A percentile compares a stretch with the other conserved stretches of the same genome.
phyloP scores from a whole-genome alignment of 148 eudicot genomes.

The Salicornia ramosissima region DNA sequence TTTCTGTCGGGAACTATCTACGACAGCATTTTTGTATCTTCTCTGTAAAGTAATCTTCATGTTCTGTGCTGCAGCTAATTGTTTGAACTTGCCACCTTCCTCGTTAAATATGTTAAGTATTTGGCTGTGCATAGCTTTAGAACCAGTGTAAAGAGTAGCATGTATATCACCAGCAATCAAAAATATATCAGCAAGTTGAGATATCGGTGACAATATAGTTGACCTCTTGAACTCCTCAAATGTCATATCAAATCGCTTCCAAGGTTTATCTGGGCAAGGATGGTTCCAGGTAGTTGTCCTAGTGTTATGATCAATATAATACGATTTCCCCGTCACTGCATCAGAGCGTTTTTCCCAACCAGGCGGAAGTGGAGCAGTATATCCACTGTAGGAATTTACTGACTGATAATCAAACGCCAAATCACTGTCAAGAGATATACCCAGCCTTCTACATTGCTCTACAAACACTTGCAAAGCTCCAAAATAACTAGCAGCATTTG shows the following conservation, averaged over 20 bases:
- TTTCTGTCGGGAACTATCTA: constrained; percentile 94
- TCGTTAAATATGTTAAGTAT: constrained; percentile 88
- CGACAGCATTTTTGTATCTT: constrained; percentile 87
- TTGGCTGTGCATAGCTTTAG: constrained; percentile 99
- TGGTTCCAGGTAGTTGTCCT: constrained; percentile 98
- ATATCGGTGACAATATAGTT: constrained; percentile 78
- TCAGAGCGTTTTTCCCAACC: constrained; percentile 99
- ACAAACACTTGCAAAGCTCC: constrained; percentile 90
- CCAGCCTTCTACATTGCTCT: constrained; percentile 92
- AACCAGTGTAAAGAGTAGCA: constrained; percentile 95
- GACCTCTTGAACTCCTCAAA: constrained; percentile 95
- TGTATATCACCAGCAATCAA: constrained; percentile 91
- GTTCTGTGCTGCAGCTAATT: constrained; percentile 97
- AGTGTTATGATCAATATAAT: constrained; percentile 94
- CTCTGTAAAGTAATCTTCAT: constrained; percentile 86
- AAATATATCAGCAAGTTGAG: constrained; percentile 84
- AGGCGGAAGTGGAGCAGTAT: constrained; percentile 95
- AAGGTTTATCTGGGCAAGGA: constrained; percentile 99
- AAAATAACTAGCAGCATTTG: constrained; percentile 97
- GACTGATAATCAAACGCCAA: constrained; percentile 62
- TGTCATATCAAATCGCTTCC: constrained; percentile 98
- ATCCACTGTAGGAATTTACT: constrained; percentile 58
- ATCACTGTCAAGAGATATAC: constrained; percentile 97
- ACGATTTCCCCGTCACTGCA: constrained; percentile 90
- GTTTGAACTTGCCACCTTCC: constrained; percentile 87